A percentile compares a stretch with the other conserved stretches of the same genome.
These are phyloP conservation scores for Leishmania aethiopica DNA, from an alignment of 208 protist genomes.

Conservation along the genomic window DNA sequence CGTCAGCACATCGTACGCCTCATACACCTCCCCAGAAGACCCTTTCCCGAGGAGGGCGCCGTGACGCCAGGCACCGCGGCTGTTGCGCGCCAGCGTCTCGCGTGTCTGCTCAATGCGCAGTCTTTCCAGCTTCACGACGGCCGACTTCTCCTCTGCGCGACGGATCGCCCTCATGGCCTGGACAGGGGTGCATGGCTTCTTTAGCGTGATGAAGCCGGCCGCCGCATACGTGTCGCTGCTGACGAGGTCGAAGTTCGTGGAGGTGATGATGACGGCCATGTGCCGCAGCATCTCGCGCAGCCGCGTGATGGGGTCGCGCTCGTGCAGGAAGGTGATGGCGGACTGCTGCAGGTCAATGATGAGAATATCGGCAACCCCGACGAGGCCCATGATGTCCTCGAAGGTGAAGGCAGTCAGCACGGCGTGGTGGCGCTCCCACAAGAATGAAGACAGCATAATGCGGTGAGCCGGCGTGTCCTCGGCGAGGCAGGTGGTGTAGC, in stretches of 20 bases:
- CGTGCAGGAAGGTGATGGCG: conserved; percentile 45
- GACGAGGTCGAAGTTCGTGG: conserved; percentile 55
- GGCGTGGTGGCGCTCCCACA: conserved; percentile 90
- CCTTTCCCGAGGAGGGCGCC: conserved; percentile 86
- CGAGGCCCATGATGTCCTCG: conserved; percentile 71
- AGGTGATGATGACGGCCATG: conserved; percentile 85
- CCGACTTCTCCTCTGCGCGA: conserved; percentile 79
- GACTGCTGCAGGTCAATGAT: conserved; percentile 87
- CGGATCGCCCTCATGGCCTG: conserved; percentile 76
- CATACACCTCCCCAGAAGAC: conserved; percentile 85
- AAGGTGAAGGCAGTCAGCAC: conserved; percentile 79
- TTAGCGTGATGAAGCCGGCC: conserved; percentile 83
- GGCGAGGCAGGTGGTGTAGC: conserved; percentile 86
- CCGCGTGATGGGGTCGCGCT: conserved; percentile 64
- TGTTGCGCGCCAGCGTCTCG: conserved; percentile 81
- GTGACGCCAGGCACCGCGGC: conserved; percentile 77
- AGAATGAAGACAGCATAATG: conserved; percentile 86
- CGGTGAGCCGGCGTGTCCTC: conserved; percentile 84
- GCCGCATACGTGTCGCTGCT: conserved; percentile 70
- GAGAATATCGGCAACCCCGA: conserved; percentile 82
- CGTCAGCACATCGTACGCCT: conserved; percentile 83
- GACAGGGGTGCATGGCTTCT: conserved; percentile 84
- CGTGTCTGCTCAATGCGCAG: conserved; percentile 77
- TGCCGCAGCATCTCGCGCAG: conserved; percentile 78
- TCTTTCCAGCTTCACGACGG: conserved; percentile 69